Conservation (phyloP, 2,329 filamentous ascomycete genomes). For the Neurospora crassa region DNA sequence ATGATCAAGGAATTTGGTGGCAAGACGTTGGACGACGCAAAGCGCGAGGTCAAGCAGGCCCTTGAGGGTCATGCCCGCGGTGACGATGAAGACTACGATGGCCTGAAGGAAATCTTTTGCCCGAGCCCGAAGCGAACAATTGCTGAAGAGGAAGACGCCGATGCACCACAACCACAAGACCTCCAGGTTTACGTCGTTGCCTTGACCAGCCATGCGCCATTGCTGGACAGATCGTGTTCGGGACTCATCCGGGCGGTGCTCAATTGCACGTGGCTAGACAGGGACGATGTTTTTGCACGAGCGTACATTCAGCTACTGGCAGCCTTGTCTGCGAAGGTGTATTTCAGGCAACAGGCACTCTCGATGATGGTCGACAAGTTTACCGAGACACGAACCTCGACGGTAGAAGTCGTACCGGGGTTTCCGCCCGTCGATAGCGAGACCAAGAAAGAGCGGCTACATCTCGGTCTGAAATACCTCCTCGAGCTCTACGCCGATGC, state of each 20-base stretch:
- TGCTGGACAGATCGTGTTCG: conserved; percentile 49
- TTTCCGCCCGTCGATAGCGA: conserved; percentile 52
- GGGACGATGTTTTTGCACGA: conserved; percentile 55
- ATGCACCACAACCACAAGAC: conserved; percentile 36
- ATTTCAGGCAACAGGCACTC: conserved; percentile 65
- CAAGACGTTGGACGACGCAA: conserved; percentile 45
- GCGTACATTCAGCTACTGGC: conserved; percentile 60
- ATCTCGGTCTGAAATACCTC: conserved; percentile 66
- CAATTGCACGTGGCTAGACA: conserved; percentile 54
- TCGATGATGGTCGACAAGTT: conserved; percentile 77
- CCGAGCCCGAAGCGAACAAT: conserved; percentile 35
- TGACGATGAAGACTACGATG: conserved; percentile 51
- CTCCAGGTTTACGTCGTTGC: conserved; percentile 52
- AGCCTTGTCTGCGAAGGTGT: conserved; percentile 71
- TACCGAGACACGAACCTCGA: conserved; percentile 37
- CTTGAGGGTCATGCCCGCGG: conserved; percentile 48
- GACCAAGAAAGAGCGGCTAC: conserved; percentile 62
- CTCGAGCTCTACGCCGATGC: conserved; percentile 75
- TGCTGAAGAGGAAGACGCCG: conserved; percentile 34
- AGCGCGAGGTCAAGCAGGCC: conserved; percentile 43
- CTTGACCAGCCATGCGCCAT: conserved; percentile 51
- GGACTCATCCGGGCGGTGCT: conserved; percentile 49
- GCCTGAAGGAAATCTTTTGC: conserved; percentile 49
- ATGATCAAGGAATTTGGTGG: conserved; percentile 44
- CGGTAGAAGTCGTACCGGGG: conserved; percentile 35